Conservation (phyloP, 768 basidiomycete species). For the Hypholoma fasciculare region DNA sequence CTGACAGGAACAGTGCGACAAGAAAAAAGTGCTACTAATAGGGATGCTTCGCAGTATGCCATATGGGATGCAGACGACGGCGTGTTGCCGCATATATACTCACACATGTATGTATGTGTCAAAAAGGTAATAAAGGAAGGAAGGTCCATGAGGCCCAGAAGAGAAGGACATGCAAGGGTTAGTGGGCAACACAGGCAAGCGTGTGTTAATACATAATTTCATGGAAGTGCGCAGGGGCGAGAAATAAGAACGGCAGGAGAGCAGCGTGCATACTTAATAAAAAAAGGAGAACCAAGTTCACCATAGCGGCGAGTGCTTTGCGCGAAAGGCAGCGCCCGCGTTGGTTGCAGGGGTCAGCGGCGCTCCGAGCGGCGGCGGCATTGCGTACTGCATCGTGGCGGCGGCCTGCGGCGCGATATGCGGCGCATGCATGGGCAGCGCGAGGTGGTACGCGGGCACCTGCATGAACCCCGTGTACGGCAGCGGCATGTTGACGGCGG, state of each 20-base stretch:
- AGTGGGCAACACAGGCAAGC: conserved; percentile 3
- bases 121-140: neutral
- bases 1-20: neutral
- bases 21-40: neutral
- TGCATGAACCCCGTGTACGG: conserved; percentile 19
- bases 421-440: conserved; percentile 13
- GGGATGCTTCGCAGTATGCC: neutral
- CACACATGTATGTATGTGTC: neutral
- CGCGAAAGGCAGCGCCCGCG: conserved; percentile 1
- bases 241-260: neutral
- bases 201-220: conserved; percentile 5
- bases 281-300: conserved; percentile 10
- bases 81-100: conserved; percentile 7
- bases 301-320: conserved; percentile 17
- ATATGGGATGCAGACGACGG: neutral
- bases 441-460: conserved; percentile 19
- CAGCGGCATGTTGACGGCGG: conserved; percentile 18
- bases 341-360: neutral
- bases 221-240: neutral
- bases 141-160: conserved; percentile 5
- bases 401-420: conserved; percentile 4
- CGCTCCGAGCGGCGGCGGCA: neutral
- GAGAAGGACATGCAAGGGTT: neutral
- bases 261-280: conserved; percentile 3
- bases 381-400: conserved; percentile 2